A percentile compares a stretch with the other conserved stretches of the same genome.
These are phyloP conservation scores for Ogataea nakhonphanomensis DNA, from an alignment of 805 yeast species.

Conservation along the genomic window DNA sequence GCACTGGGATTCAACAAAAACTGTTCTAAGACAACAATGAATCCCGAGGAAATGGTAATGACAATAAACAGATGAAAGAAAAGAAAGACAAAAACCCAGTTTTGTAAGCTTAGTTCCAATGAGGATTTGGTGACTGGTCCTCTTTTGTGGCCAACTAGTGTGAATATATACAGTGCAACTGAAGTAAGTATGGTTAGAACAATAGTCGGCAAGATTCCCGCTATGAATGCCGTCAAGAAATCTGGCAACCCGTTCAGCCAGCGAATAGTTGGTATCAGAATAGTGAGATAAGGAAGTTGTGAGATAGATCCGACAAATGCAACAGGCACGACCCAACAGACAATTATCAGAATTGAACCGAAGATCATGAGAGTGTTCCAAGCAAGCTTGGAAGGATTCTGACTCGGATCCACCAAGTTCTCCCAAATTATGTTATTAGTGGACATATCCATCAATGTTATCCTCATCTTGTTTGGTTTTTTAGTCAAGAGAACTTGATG, in stretches of 20 bases:
- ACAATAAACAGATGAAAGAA: conserved; percentile 83
- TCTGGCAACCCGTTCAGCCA: conserved; percentile 57
- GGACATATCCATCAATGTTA: conserved; percentile 49
- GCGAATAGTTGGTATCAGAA: conserved; percentile 55
- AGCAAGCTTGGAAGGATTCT: conserved; percentile 34
- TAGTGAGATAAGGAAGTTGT: conserved; percentile 64
- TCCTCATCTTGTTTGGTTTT: conserved; percentile 40
- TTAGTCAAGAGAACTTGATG: conserved; percentile 53
- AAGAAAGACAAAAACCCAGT: conserved; percentile 72
- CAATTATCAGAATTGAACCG: conserved; percentile 46
- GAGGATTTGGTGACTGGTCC: conserved; percentile 61
- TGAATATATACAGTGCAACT: conserved; percentile 54
- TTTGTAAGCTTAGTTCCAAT: conserved; percentile 67
- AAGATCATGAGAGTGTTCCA: conserved; percentile 44
- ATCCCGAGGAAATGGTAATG: conserved; percentile 79
- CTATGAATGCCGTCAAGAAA: conserved; percentile 47
- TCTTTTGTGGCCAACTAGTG: conserved; percentile 50
- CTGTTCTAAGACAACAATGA: conserved; percentile 59
- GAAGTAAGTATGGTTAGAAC: conserved; percentile 62
- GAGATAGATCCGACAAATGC: conserved; percentile 74
- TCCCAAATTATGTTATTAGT: conserved; percentile 73
- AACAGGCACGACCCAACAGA: conserved; percentile 76
- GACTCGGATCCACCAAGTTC: conserved; percentile 43
- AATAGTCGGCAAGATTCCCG: conserved; percentile 66
- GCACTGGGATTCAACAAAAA: conserved; percentile 68